Conservation (phyloP, 78 protist species). For the Isochrysis galbana region DNA sequence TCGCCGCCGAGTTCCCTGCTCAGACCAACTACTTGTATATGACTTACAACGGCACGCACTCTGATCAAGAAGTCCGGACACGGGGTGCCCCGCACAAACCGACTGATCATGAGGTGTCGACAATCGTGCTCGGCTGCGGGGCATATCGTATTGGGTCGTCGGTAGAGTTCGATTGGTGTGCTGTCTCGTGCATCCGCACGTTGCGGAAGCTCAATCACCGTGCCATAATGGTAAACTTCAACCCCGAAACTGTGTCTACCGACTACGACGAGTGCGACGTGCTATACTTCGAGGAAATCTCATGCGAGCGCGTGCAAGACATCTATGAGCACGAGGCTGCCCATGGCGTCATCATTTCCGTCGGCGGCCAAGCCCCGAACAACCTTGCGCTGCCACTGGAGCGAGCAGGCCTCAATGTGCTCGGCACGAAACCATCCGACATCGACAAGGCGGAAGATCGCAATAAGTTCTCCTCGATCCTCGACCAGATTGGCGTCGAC, state of each 20-base stretch:
- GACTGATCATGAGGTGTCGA: background rate
- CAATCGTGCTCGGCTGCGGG: constrained; percentile 29
- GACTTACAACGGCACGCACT: constrained; percentile 84
- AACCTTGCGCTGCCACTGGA: constrained; percentile 58
- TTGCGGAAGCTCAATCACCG: constrained; percentile 75
- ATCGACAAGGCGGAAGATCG: constrained; percentile 95
- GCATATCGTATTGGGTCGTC: constrained; percentile 81
- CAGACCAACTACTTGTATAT: constrained; percentile 91
- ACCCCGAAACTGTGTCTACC: constrained; percentile 96
- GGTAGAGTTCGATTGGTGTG: constrained; percentile 79
- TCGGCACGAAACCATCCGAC: constrained; percentile 75
- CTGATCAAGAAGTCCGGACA: constrained; percentile 59
- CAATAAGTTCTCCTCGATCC: constrained; percentile 59
- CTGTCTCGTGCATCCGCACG: constrained; percentile 70
- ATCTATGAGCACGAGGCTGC: constrained; percentile 68
- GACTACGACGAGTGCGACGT: constrained; percentile 95
- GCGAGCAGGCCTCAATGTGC: background rate
- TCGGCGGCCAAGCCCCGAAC: constrained; percentile 78
- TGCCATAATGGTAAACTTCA: constrained; percentile 90
- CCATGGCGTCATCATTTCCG: constrained; percentile 74
- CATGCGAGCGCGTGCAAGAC: constrained; percentile 88
- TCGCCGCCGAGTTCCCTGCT: constrained; percentile 96
- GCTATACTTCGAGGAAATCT: constrained; percentile 75
- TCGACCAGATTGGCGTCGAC: constrained; percentile 12
- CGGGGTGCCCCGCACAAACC: constrained; percentile 7